Conservation (phyloP, 148 eudicot genomes). For the Rhododendron molle region DNA sequence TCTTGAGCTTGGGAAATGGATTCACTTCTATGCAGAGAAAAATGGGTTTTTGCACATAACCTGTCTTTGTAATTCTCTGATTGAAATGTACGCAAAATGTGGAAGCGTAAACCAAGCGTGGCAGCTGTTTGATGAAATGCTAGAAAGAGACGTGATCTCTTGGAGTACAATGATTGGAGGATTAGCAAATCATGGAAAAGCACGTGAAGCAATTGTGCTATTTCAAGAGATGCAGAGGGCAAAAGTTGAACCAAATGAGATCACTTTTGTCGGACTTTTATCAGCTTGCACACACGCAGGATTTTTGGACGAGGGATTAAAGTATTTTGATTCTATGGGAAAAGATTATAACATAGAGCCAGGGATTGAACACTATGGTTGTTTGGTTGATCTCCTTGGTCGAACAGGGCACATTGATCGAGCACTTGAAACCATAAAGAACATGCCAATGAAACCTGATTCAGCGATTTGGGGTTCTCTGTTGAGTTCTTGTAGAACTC, state of each 20-base stretch:
- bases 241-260: not conserved
- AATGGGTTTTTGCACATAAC: slow-evolving; percentile 22
- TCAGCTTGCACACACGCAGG: slow-evolving; percentile 49
- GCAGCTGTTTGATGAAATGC: slow-evolving; percentile 1
- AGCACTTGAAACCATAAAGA: slow-evolving; percentile 30
- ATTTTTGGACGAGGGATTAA: slow-evolving; percentile 32
- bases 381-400: slow-evolving; percentile 46
- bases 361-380: slow-evolving; percentile 48
- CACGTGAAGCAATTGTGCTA: slow-evolving; percentile 2
- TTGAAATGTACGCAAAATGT: slow-evolving; percentile 32
- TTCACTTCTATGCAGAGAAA: slow-evolving; percentile 26
- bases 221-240: not conserved
- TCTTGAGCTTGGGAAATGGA: slow-evolving; percentile 34
- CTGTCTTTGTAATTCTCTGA: slow-evolving; percentile 19
- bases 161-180: slow-evolving; percentile 22
- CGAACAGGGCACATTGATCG: slow-evolving; percentile 29
- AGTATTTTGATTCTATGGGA: slow-evolving; percentile 33
- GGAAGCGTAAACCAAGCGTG: slow-evolving; percentile 13
- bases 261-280: slow-evolving; percentile 33
- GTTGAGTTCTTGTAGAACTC: slow-evolving; percentile 41
- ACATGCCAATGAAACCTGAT: slow-evolving; percentile 47
- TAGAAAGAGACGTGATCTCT: not conserved
- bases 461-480: slow-evolving; percentile 47
- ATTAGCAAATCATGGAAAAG: slow-evolving; percentile 12
- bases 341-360: slow-evolving; percentile 26